These are phyloP conservation scores for Conticribra guillardii DNA, from an alignment of 108 stramenopile species.

Conservation along the genomic window DNA sequence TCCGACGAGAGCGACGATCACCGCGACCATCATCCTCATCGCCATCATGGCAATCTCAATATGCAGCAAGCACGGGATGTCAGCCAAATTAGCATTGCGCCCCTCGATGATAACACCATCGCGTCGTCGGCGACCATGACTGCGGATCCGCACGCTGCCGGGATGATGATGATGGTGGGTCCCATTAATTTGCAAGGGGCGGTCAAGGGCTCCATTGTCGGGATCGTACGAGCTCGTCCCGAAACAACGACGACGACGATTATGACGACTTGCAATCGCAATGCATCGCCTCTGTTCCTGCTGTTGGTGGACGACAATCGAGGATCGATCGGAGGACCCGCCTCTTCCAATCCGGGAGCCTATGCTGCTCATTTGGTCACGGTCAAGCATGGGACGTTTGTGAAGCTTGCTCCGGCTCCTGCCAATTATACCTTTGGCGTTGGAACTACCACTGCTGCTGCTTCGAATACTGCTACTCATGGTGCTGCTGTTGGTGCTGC, in stretches of 20 bases:
- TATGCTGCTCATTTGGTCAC: conserved; percentile 68
- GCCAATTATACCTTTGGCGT: neutral
- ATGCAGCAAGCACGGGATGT: neutral
- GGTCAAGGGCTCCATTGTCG: conserved; percentile 42
- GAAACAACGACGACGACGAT: conserved; percentile 33
- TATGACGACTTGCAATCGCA: neutral
- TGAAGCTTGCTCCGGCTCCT: conserved; percentile 39
- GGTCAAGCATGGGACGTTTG: conserved; percentile 69
- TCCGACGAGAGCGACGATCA: too few species aligned
- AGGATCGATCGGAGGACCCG: conserved; percentile 28
- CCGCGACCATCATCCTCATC: too few species aligned
- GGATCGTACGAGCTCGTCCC: conserved; percentile 34
- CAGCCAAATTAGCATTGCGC: neutral
- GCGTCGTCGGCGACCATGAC: conserved; percentile 1
- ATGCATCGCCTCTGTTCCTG: conserved; percentile 59
- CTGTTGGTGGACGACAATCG: conserved; percentile 82
- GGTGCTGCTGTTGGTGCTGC: too few species aligned
- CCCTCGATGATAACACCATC: conserved; percentile 3
- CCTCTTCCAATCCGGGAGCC: conserved; percentile 48
- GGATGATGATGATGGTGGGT: conserved; percentile 3
- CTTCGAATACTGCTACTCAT: too few species aligned
- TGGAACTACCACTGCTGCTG: too few species aligned
- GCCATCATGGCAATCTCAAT: too few species aligned
- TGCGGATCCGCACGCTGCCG: conserved; percentile 28
- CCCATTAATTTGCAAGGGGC: conserved; percentile 32